Percentiles rank a stretch among this genome's conserved stretches.
phyloP scores from a whole-genome alignment of 169 alveolate species.

The Eimeria mitis region DNA sequence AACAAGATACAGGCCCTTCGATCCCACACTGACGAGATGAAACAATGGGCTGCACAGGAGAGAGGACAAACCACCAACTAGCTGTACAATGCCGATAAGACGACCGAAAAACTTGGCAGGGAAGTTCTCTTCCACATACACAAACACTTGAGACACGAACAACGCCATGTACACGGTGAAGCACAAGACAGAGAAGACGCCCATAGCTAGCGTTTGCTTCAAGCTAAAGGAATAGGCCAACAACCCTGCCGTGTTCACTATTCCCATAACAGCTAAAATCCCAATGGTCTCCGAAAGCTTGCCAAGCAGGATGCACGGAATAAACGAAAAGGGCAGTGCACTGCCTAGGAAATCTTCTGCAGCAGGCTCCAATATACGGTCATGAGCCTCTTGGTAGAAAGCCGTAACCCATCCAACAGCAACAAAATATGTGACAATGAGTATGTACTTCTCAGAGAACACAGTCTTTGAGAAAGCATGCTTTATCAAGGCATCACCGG shows the following conservation, averaged over 20 bases:
- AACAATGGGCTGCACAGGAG: slow-evolving; percentile 80
- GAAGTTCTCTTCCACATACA: slow-evolving; percentile 82
- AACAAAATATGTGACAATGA: slow-evolving; percentile 62
- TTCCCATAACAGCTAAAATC: slow-evolving; percentile 61
- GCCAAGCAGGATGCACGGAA: slow-evolving; percentile 80
- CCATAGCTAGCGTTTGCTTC: slow-evolving; percentile 73
- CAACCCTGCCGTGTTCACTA: slow-evolving; percentile 83
- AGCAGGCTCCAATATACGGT: slow-evolving; percentile 32
- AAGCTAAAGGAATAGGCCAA: slow-evolving; percentile 83
- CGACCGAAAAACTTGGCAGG: slow-evolving; percentile 85
- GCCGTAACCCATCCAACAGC: slow-evolving; percentile 62
- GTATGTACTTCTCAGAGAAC: slow-evolving; percentile 9
- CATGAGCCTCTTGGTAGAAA: slow-evolving; percentile 67
- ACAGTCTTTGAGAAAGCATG: slow-evolving; percentile 3
- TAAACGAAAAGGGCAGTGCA: slow-evolving; percentile 66
- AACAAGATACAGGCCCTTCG: background rate
- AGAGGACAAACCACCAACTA: slow-evolving; percentile 85
- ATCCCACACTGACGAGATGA: slow-evolving; percentile 41
- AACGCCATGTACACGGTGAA: slow-evolving; percentile 84
- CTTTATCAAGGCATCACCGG: background rate
- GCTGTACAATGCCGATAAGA: slow-evolving; percentile 83
- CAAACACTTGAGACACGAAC: slow-evolving; percentile 84
- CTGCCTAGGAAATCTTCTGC: slow-evolving; percentile 28
- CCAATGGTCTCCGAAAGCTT: slow-evolving; percentile 77
- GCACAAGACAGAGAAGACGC: slow-evolving; percentile 81